Conservation (phyloP, 164 flowering plant species). For the Houttuynia cordata region DNA sequence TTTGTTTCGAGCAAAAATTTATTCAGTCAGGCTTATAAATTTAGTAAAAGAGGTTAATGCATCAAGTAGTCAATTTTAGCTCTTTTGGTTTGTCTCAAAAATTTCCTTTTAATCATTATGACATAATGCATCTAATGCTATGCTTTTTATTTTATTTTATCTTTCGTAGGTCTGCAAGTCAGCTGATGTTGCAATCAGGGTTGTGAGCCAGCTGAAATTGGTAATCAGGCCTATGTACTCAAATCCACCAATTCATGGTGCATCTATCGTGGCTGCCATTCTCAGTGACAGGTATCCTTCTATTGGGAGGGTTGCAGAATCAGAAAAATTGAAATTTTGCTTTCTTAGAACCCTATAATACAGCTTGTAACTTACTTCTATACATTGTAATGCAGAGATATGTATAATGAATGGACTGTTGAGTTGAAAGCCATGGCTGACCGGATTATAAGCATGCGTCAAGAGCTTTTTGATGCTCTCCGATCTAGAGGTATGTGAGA, state of each 20-base stretch:
- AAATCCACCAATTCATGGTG: conserved; percentile 96
- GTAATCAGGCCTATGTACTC: conserved; percentile 99
- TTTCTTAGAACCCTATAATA: too few relatives aligned
- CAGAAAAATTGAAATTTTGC: too few relatives aligned
- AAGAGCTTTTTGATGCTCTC: conserved; percentile 70
- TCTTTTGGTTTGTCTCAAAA: too few relatives aligned
- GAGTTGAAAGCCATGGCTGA: conserved; percentile 99
- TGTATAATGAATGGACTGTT: conserved; percentile 85
- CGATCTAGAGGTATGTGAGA: conserved; percentile 45
- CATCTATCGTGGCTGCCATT: conserved; percentile 90
- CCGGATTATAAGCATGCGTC: conserved; percentile 89
- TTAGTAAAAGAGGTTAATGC: too few relatives aligned
- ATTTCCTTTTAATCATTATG: too few relatives aligned
- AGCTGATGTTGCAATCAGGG: conserved; percentile 74
- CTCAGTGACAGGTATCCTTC: conserved; percentile 33
- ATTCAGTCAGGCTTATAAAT: too few relatives aligned
- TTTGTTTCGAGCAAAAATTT: too few relatives aligned
- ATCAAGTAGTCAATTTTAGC: too few relatives aligned
- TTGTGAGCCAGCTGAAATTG: conserved; percentile 96
- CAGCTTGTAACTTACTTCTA: background rate
- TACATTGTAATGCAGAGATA: conserved; percentile 29
- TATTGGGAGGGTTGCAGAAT: background rate
- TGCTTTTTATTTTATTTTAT: background rate
- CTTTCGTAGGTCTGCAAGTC: conserved; percentile 57
- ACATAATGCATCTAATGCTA: too few relatives aligned